Evolutionary conservation across 2,329 filamentous ascomycete species (phyloP).

Genomic region (Juglanconis sp.): DNA sequence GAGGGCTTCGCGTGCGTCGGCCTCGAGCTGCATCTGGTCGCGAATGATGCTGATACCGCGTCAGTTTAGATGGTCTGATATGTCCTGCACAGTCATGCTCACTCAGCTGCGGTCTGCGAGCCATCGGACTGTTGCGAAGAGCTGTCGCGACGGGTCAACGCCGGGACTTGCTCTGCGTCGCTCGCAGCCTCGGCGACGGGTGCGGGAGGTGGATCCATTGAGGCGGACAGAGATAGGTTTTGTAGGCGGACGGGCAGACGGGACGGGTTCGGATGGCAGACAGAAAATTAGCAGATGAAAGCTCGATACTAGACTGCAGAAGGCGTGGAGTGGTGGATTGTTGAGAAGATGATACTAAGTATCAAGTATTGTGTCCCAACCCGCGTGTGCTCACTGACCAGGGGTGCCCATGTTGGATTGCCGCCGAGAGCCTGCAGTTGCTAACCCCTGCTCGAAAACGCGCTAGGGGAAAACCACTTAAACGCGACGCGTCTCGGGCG

Average conservation of each 20-base stretch:
- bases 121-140: slow-evolving; percentile 60
- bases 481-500: slow-evolving; percentile 12
- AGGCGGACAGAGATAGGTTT: not conserved
- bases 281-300: not conserved
- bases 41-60: slow-evolving; percentile 68
- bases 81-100: slow-evolving; percentile 21
- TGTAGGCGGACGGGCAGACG: not conserved
- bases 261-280: not conserved
- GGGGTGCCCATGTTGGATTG: no score
- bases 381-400: no score
- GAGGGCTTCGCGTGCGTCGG: slow-evolving; percentile 89
- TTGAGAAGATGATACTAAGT: not conserved
- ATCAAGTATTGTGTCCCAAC: no score
- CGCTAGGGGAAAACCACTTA: slow-evolving; percentile 20
- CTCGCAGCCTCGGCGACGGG: slow-evolving; percentile 26
- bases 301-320: not conserved
- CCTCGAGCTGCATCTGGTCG: slow-evolving; percentile 84
- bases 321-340: not conserved
- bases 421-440: no score
- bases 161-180: slow-evolving; percentile 29
- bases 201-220: slow-evolving; percentile 35
- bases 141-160: slow-evolving; percentile 50
- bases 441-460: slow-evolving; percentile 17
- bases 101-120: slow-evolving; percentile 74
- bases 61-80: not conserved